Evolutionary conservation across 495 filamentous ascomycete genomes (phyloP).

Genomic region (Xylaria sp.): DNA sequence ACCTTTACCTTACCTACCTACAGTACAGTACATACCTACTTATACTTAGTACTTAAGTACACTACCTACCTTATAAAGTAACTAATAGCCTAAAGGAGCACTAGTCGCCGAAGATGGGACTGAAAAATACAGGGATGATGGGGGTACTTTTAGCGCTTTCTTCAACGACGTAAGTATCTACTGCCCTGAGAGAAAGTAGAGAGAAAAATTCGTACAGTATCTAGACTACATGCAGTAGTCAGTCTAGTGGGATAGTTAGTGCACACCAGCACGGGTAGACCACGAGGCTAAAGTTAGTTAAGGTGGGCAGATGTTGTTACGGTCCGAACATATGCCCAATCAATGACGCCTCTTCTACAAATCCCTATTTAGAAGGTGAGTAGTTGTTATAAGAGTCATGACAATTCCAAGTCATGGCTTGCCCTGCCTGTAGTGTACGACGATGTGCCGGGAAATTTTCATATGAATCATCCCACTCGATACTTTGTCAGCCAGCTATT

Average conservation of each 20-base stretch:
- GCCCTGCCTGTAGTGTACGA: not conserved
- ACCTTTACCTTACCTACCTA: no score
- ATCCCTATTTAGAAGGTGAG: not conserved
- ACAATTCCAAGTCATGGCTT: not conserved
- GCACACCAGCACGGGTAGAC: not conserved
- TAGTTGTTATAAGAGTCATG: not conserved
- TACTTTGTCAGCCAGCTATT: not conserved
- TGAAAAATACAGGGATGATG: constrained; percentile 17
- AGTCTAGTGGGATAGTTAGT: no score
- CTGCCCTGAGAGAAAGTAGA: not conserved
- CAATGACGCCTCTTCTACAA: not conserved
- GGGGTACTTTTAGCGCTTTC: not conserved
- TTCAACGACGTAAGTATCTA: no score
- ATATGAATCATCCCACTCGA: not conserved
- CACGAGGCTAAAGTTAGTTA: not conserved
- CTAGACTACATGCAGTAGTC: no score
- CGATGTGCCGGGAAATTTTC: not conserved
- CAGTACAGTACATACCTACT: no score
- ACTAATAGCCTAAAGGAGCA: constrained; percentile 12
- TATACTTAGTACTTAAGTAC: no score
- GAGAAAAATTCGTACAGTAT: not conserved
- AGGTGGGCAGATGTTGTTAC: not conserved
- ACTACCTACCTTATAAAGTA: not conserved
- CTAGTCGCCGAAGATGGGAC: constrained; percentile 15
- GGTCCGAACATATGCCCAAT: not conserved